Evolutionary conservation across 169 alveolate genomes (phyloP).

Genomic region (Perkinsus olseni): DNA sequence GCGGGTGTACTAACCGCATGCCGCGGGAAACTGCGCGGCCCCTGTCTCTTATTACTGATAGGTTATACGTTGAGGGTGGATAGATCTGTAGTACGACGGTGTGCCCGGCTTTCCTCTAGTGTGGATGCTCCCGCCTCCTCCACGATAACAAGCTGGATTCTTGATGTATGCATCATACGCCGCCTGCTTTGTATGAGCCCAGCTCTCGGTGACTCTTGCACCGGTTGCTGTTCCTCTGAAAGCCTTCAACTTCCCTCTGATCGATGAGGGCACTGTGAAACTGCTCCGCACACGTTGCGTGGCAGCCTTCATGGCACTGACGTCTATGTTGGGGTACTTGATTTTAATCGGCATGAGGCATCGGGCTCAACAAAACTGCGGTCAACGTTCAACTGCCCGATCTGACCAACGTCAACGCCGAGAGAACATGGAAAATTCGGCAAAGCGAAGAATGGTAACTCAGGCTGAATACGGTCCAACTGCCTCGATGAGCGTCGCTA

Average conservation of each 20-base stretch:
- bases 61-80: not conserved
- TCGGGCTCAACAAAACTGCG: not conserved
- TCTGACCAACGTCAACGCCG: not conserved
- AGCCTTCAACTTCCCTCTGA: not conserved
- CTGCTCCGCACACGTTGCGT: not conserved
- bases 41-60: not conserved
- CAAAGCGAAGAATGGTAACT: not conserved
- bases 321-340: not conserved
- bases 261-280: not conserved
- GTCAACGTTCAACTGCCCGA: not conserved
- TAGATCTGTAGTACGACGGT: not conserved
- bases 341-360: not conserved
- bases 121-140: not conserved
- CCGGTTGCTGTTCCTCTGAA: not conserved
- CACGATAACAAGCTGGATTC: not conserved
- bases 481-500: not conserved
- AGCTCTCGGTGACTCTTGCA: not conserved
- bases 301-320: not conserved
- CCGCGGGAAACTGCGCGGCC: not conserved
- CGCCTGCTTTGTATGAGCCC: not conserved
- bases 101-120: not conserved
- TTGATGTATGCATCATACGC: not conserved
- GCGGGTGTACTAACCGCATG: too few relatives aligned
- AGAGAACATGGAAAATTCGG: not conserved
- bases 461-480: not conserved